Evolutionary conservation across 2,329 filamentous ascomycete genomes (phyloP).

Genomic region (Setomelanomma holmii): DNA sequence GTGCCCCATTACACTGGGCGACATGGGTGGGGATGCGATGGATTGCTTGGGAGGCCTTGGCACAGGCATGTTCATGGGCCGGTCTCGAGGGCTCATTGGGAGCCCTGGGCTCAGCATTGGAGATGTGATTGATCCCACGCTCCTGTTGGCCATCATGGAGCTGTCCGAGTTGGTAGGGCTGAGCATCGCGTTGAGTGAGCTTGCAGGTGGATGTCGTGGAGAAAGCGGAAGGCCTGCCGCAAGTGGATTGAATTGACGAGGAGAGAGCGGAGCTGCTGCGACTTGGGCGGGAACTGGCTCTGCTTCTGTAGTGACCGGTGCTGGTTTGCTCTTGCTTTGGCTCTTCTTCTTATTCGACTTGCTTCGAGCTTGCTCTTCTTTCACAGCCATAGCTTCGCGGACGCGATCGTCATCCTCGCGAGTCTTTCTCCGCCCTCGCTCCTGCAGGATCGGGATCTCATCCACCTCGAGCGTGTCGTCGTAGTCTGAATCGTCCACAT

Average conservation of each 20-base stretch:
- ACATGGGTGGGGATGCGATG: slow-evolving; percentile 71
- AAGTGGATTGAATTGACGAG: slow-evolving; percentile 39
- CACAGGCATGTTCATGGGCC: slow-evolving; percentile 65
- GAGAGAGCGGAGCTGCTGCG: slow-evolving; percentile 32
- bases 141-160: slow-evolving; percentile 50
- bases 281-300: slow-evolving; percentile 24
- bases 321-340: slow-evolving; percentile 58
- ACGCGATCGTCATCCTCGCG: slow-evolving; percentile 86
- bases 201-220: slow-evolving; percentile 46
- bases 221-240: slow-evolving; percentile 47
- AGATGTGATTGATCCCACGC: slow-evolving; percentile 47
- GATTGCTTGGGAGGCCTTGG: slow-evolving; percentile 64
- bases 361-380: slow-evolving; percentile 74
- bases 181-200: slow-evolving; percentile 54
- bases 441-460: slow-evolving; percentile 63
- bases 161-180: slow-evolving; percentile 56
- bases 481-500: slow-evolving; percentile 77
- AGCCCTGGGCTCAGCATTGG: slow-evolving; percentile 68
- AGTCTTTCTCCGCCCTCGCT: slow-evolving; percentile 80
- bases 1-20: slow-evolving; percentile 64
- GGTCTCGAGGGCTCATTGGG: slow-evolving; percentile 66
- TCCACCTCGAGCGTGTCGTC: slow-evolving; percentile 77
- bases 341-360: slow-evolving; percentile 73
- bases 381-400: slow-evolving; percentile 71
- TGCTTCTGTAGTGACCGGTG: slow-evolving; percentile 31